phyloP scores from a whole-genome alignment of 352 stramenopile species.

The Aphanomyces euteiches region DNA sequence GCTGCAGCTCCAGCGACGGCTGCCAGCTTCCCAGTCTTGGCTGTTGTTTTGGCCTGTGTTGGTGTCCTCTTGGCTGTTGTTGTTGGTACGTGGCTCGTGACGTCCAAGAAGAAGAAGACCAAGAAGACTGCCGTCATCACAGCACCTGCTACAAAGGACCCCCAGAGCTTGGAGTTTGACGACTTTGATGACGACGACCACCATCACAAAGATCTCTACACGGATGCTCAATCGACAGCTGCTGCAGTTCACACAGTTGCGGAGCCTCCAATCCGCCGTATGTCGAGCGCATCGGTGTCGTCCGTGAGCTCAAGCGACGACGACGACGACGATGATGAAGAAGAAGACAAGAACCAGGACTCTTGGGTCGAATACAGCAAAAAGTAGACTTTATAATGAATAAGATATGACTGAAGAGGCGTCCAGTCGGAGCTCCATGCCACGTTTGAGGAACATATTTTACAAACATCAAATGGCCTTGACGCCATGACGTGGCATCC shows the following conservation, averaged over 20 bases:
- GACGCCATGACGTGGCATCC: too few relatives aligned
- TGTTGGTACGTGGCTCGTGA: background rate
- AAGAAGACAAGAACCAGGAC: background rate
- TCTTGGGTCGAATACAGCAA: conserved; percentile 10
- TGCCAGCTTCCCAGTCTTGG: background rate
- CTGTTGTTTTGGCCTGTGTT: background rate
- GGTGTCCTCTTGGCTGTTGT: background rate
- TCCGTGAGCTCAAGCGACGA: background rate
- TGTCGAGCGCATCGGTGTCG: background rate
- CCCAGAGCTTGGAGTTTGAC: background rate
- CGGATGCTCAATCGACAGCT: conserved; percentile 7
- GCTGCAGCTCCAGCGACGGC: background rate
- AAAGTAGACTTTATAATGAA: conserved; percentile 5
- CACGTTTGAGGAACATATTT: too few relatives aligned
- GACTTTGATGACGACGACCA: conserved; percentile 18
- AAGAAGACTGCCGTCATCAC: background rate
- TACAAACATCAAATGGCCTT: too few relatives aligned
- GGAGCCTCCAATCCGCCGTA: background rate
- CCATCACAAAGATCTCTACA: conserved; percentile 16
- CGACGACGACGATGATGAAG: background rate
- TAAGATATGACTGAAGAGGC: too few relatives aligned
- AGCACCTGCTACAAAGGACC: too few relatives aligned
- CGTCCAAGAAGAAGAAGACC: conserved; percentile 16
- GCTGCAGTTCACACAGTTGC: conserved; percentile 6
- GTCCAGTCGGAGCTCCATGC: too few relatives aligned